Conservation (phyloP, 495 filamentous ascomycete species). For the Aspergillus panamensis region DNA sequence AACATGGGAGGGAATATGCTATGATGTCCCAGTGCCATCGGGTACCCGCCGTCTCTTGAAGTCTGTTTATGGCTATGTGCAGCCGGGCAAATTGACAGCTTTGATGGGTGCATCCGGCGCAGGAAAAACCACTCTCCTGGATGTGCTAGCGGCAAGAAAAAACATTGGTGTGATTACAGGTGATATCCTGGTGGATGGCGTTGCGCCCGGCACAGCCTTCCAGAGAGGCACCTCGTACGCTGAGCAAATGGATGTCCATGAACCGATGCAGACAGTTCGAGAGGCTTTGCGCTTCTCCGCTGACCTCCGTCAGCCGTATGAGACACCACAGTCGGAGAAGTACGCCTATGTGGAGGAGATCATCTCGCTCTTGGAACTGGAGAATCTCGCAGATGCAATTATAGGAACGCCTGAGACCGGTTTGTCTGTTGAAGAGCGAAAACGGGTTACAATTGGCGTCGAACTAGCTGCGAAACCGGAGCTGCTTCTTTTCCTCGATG, state of each 20-base stretch:
- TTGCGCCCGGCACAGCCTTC: constrained; percentile 79
- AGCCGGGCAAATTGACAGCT: constrained; percentile 74
- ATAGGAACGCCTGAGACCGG: constrained; percentile 54
- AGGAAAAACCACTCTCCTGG: constrained; percentile 79
- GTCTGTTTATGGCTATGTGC: constrained; percentile 71
- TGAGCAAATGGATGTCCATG: constrained; percentile 61
- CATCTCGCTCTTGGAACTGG: constrained; percentile 56
- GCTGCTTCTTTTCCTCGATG: constrained; percentile 71
- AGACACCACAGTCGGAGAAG: constrained; percentile 54
- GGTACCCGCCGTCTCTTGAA: constrained; percentile 68
- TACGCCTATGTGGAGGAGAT: constrained; percentile 58
- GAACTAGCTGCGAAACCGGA: constrained; percentile 66
- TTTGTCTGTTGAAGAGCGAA: constrained; percentile 59
- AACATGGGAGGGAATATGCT: constrained; percentile 53
- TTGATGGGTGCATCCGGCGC: constrained; percentile 86
- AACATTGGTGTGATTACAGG: constrained; percentile 75
- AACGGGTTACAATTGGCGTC: constrained; percentile 65
- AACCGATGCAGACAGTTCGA: constrained; percentile 56
- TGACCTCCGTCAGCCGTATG: constrained; percentile 52
- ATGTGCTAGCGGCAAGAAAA: constrained; percentile 72
- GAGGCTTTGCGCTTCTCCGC: constrained; percentile 61
- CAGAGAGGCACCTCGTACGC: constrained; percentile 65
- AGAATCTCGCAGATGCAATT: constrained; percentile 51
- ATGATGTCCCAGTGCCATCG: constrained; percentile 66
- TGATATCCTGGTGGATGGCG: constrained; percentile 71